Base-by-base conservation (phyloP, 371 early-diverging fungal species). In the Batkoa obscura region DNA sequence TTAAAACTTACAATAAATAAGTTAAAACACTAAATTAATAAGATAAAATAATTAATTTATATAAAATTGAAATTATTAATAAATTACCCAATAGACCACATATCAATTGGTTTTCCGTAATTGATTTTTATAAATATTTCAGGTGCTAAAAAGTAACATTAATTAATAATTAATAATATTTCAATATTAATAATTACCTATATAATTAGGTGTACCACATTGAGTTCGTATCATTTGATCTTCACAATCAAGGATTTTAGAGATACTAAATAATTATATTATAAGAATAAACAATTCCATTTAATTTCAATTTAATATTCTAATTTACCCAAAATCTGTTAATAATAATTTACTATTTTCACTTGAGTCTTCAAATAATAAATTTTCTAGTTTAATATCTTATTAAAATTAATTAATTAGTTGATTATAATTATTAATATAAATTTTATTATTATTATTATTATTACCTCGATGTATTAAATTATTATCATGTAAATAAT, bases 361-460 rank as follows among this genome's bases (percentile, higher is more conserved):
- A 13, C 71, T 64, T 17, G 63, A 57, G 50, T 73, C 74, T 58
- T 75, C 72, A 59, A 82, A 87, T 43, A 87, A 64, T 17, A 87
- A 52, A 59, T 89, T 89, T 63, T 87, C 86, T 9, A 86, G 86
- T 59, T 89, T 86, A 63, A 89, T 66, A 70, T 86, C 87, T 78
- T 61, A 36, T 5, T 30, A 36, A 36, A n/a, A n/a, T n/a, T n/a
- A n/a, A n/a, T n/a, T n/a, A n/a, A n/a, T 35, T 59, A 51, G 23
- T 59, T 41, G 13, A 59, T 53, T 35, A 55, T 12, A 48, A 58
- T 33, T 30, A 5, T 51, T 41, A 48, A 0, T 53, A 50, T 41
- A 33, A 59, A 15, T 10, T n/a, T n/a, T n/a, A n/a, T n/a, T 49
- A 45, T 46, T 0, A 55, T 33, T 32, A 33, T 57, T 15, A 13